Evolutionary conservation across 352 stramenopile species (phyloP).

Genomic region (Phytopythium mirpurense): DNA sequence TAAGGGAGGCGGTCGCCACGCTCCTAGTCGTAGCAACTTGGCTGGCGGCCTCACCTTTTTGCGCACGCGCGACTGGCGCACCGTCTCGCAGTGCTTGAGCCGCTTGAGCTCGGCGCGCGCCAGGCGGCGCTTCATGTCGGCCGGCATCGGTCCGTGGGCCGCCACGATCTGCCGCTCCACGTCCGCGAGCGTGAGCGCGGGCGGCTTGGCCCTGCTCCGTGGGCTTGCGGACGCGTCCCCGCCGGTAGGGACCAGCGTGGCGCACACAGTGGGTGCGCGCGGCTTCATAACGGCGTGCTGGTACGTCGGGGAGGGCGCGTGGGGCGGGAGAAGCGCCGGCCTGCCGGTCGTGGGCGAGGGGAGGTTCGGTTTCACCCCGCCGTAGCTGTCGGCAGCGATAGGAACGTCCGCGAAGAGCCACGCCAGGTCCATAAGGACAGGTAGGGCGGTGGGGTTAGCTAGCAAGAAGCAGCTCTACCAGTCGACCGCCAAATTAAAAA

Average conservation of each 20-base stretch:
- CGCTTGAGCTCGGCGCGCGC: conserved; percentile 66
- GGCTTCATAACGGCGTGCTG: neutral
- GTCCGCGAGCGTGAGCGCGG: conserved; percentile 37
- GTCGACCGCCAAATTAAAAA: neutral
- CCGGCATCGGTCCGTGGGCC: conserved; percentile 31
- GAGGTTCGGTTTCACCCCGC: too few species aligned
- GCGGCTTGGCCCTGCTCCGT: neutral
- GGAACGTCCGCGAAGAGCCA: neutral
- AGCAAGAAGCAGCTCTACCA: too few species aligned
- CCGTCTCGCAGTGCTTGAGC: conserved; percentile 74
- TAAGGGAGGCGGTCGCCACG: too few species aligned
- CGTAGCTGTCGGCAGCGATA: too few species aligned
- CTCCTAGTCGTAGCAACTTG: too few species aligned
- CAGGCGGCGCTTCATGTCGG: conserved; percentile 42
- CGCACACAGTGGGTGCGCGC: neutral
- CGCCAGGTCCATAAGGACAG: neutral
- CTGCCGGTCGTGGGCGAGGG: neutral
- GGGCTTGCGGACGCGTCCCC: neutral
- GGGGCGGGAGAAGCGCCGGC: too few species aligned
- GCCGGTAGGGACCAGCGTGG: neutral
- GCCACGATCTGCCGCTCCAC: conserved; percentile 50
- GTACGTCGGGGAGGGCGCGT: neutral
- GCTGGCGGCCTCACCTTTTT: conserved; percentile 38
- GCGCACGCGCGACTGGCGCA: conserved; percentile 70
- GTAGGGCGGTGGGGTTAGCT: too few species aligned